Base-by-base conservation (phyloP, 305 asterid species). In the Fraxinus baroniana region DNA sequence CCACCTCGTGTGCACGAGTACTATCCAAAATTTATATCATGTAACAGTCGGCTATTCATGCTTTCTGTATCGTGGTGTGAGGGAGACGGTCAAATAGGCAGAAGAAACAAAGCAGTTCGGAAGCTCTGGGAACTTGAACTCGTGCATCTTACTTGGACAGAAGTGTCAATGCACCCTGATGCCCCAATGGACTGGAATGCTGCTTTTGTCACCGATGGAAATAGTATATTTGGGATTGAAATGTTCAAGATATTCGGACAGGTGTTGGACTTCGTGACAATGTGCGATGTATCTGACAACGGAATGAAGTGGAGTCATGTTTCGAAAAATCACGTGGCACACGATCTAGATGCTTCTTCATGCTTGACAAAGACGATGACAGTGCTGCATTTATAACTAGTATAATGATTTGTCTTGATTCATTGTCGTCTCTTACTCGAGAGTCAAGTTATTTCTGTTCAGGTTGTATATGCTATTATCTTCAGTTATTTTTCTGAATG, bases 141-240 rank as follows among this genome's bases (percentile, higher is more conserved):
- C 3, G 3, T 49, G 88, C 79, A 80, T 44, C 86, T 89, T 52
- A 84, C 81, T 32, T 96, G 98, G 98, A 86, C 36, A 4, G 96
- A 94, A 82, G 88, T 87, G 12, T 94, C 94, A 7, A 82, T 86
- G 3, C 98, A 96, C 80, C 98, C 98, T 17, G 99, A 96, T 83
- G 99, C 98, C 15, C 98, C 99, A 2, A 96, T 96, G 99, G 99
- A 96, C 80, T 96, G 98, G 99, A 94, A 96, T 79, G 98, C 98
- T 44, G 91, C 92, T n/a, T 96, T 96, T 78, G 91, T 94, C 12
- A 91, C 91, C 12, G 98, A 91, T 36, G 90, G 64, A 71, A 91
- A 84, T 33, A 70, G 84, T 57, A 89, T 96, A 35, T 93, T 92
- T 18, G 99, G 99, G 7, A 87, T 96, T 0, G 99, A 96, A 78